These are phyloP conservation scores for Podosphaera aphanis DNA, from an alignment of 2,329 filamentous ascomycete species.

Conservation along the genomic window DNA sequence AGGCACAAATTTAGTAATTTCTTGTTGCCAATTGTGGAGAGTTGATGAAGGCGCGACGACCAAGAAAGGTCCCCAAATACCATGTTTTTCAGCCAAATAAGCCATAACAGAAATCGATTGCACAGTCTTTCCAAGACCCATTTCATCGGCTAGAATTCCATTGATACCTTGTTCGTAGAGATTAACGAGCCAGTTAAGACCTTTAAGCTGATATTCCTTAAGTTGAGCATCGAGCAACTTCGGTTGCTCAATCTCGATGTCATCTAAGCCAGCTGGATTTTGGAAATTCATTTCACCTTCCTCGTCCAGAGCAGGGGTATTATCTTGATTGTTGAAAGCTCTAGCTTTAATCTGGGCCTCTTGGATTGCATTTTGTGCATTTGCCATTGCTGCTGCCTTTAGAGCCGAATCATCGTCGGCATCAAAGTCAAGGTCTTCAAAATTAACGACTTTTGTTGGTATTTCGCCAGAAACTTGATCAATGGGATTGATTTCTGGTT, in stretches of 20 bases:
- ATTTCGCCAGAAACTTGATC: slow-evolving; percentile 26
- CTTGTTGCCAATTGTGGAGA: slow-evolving; percentile 97
- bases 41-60: slow-evolving; percentile 93
- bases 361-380: slow-evolving; percentile 85
- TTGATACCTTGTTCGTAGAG: slow-evolving; percentile 99
- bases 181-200: slow-evolving; percentile 97
- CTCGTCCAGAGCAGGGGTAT: slow-evolving; percentile 50
- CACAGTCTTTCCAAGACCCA: slow-evolving; percentile 97
- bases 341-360: slow-evolving; percentile 83
- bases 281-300: slow-evolving; percentile 99
- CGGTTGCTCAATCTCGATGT: slow-evolving; percentile 82
- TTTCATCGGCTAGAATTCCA: slow-evolving; percentile 93
- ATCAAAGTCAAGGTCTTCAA: slow-evolving; percentile 88
- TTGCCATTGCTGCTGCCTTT: slow-evolving; percentile 69
- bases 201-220: slow-evolving; percentile 97
- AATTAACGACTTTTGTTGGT: slow-evolving; percentile 62
- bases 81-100: slow-evolving; percentile 88
- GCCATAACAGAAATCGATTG: slow-evolving; percentile 99
- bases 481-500: slow-evolving; percentile 17
- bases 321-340: slow-evolving; percentile 60
- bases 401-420: slow-evolving; percentile 73
- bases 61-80: slow-evolving; percentile 93
- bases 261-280: slow-evolving; percentile 84
- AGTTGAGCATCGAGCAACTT: slow-evolving; percentile 82
- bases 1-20: slow-evolving; percentile 86